A percentile compares a stretch with the other conserved stretches of the same genome.
Conservation (phyloP, 441 rosid genomes). For the Pelargonium cotyledonis region DNA sequence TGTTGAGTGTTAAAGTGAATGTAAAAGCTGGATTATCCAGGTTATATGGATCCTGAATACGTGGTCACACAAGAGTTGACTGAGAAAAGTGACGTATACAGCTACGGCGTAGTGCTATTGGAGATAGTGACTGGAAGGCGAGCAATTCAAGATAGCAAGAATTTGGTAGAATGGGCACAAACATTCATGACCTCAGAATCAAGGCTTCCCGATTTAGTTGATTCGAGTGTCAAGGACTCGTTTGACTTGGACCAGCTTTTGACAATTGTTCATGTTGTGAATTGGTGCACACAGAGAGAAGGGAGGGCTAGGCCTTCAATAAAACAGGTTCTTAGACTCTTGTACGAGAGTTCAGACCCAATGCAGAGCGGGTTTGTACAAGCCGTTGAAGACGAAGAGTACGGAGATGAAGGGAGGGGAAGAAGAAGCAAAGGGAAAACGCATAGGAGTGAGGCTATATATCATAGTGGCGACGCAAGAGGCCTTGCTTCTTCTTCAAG, state of each 20-base stretch:
- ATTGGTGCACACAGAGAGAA: conserved; percentile 89
- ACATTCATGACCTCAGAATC: conserved; percentile 47
- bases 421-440: conserved; percentile 56
- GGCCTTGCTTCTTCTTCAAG: conserved; percentile 85
- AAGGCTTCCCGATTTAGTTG: conserved; percentile 57
- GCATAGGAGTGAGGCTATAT: conserved; percentile 40
- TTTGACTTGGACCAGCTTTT: conserved; percentile 70
- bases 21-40: conserved; percentile 34
- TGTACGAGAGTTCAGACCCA: conserved; percentile 82
- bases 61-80: conserved; percentile 78
- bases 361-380: conserved; percentile 59
- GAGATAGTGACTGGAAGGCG: conserved; percentile 72
- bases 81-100: conserved; percentile 90
- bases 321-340: conserved; percentile 72
- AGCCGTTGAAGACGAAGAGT: conserved; percentile 61
- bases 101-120: conserved; percentile 78
- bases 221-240: conserved; percentile 46
- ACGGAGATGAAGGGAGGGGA: conserved; percentile 56
- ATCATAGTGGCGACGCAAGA: conserved; percentile 57
- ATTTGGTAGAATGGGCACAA: conserved; percentile 70
- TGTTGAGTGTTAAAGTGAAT: conserved; percentile 8
- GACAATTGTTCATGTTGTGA: conserved; percentile 49
- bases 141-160: conserved; percentile 70
- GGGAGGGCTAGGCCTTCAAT: conserved; percentile 76
- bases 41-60: conserved; percentile 94